These are phyloP conservation scores for Geotrichum aggregatum DNA, from an alignment of 1,139 yeast genomes.

Conservation along the genomic window DNA sequence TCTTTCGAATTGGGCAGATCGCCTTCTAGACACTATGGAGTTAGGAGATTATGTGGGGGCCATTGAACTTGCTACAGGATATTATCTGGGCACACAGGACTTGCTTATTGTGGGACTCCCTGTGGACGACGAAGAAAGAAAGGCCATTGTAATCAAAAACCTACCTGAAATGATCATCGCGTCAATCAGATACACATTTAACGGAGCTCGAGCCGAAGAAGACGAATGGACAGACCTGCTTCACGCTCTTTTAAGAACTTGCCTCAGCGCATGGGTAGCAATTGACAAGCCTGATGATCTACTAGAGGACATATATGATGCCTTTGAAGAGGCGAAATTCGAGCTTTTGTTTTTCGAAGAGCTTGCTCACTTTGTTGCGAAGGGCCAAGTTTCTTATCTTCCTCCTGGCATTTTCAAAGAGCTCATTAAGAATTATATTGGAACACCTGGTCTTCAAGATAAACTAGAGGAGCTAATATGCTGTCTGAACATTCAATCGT, in stretches of 20 bases:
- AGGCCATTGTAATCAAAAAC: slow-evolving; percentile 50
- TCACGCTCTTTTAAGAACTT: slow-evolving; percentile 37
- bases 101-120: slow-evolving; percentile 55
- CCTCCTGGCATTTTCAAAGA: slow-evolving; percentile 61
- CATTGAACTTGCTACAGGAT: slow-evolving; percentile 50
- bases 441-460: slow-evolving; percentile 42
- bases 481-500: slow-evolving; percentile 55
- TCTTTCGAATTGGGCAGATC: slow-evolving; percentile 71
- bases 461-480: slow-evolving; percentile 63
- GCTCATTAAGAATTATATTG: slow-evolving; percentile 51
- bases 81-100: slow-evolving; percentile 51
- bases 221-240: slow-evolving; percentile 22
- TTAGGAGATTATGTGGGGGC: slow-evolving; percentile 53
- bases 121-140: slow-evolving; percentile 43
- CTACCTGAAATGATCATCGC: slow-evolving; percentile 55
- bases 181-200: slow-evolving; percentile 46
- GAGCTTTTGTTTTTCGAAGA: slow-evolving; percentile 46
- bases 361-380: slow-evolving; percentile 51
- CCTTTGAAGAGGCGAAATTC: slow-evolving; percentile 36
- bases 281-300: slow-evolving; percentile 42
- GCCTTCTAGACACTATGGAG: slow-evolving; percentile 48
- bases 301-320: slow-evolving; percentile 54
- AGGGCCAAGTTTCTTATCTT: slow-evolving; percentile 46
- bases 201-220: slow-evolving; percentile 17
- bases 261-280: slow-evolving; percentile 43